Evolutionary conservation across 768 basidiomycete species (phyloP), one percentile per base, ranked within the genome.

Genomic region (Austroboletus eburneus): DNA sequence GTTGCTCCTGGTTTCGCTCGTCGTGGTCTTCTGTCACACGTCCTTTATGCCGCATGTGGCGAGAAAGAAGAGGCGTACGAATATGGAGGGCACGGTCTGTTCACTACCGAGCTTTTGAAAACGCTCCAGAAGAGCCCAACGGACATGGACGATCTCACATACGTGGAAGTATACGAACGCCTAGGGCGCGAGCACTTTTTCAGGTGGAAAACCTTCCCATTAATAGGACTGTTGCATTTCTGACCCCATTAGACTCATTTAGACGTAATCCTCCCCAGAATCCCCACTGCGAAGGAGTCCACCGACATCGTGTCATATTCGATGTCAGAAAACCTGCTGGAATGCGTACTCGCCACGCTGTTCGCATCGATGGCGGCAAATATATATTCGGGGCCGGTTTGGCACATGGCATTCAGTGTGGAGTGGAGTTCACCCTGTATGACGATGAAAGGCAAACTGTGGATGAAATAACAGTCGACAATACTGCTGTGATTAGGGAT

Each of bases 1-100:
- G 37, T 59, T 9, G 42, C 58, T 4, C 5, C 48, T 22, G 57
- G 57, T 12, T 65, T 67, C 27, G 42, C 49, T 1, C 54, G 62
- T 33, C 56, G 58, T 36, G 64, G 62, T 32, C 57, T 66, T 29
- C 59, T 55, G 2, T 73, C 72, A 0, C 71, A 74, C 50, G 63
- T 76, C 18, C 63, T 76, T 4, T 56, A 74, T 14, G 73, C 74
- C 4, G 73, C 74, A 2, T 75, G 74, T 45, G 61, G 69, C 2
- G 54, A 63, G 5, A 57, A 65, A 2, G 65, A 73, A 38, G 33
- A 50, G 0, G 72, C 74, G 2, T 51, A 47, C 14, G 65, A 68
- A 44, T 10, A 40, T 21, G 16, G 47, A 2, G 56, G 52, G 0
- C 54, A 42, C 2, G 65, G 65, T 7, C 50, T 43, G 10, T 68